Evolutionary conservation across 169 alveolate genomes (phyloP), one percentile per base, ranked within the genome.

Genomic region (Babesia caballi): DNA sequence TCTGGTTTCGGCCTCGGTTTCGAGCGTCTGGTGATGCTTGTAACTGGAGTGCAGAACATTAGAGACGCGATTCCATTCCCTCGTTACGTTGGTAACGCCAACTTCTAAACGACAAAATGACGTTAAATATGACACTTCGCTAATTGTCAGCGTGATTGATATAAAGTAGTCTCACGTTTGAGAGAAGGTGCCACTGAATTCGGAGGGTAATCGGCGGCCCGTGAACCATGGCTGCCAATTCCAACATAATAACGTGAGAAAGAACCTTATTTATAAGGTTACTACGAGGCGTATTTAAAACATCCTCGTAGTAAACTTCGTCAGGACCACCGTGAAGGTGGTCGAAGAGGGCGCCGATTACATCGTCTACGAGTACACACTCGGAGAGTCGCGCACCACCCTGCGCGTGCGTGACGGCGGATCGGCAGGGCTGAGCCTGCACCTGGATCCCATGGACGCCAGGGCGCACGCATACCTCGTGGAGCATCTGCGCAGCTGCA

Each of bases 21-120:
- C 83, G 99, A 97, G 92, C 91, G 99, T 60, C 86, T 98, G 19
- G 93, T 96, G 54, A 96, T 97, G 99, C 90, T 97, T 92, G 96
- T 94, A n/a, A 96, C 99, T 19, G 99, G 99, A 30, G 94, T 96
- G 23, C 98, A 96, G 46, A 98, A 98, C 93, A 97, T 98, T 63
- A 92, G 98, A 86, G 99, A 98, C 87, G 99, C 96, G 30, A 97
- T 98, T 58, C 99, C 99, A 2, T 98, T 93, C 95, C 99, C 99
- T 27, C 91, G 99, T 88, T 95, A 94, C 78, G 97, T 95, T 32
- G 98, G 98, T 7, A 94, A 95, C 72, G 96, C 97, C 47, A 98
- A 94, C 30, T 95, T 95, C 88, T 96, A 91, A 92, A 23, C 5
- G 17, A 4, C 28, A 40, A 40, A 40, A 40, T n/a, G n/a, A n/a